A percentile compares a stretch with the other conserved stretches of the same genome.
Evolutionary conservation across 1,284 basidiomycete genomes (phyloP).

Genomic region (Boletellus sp.): DNA sequence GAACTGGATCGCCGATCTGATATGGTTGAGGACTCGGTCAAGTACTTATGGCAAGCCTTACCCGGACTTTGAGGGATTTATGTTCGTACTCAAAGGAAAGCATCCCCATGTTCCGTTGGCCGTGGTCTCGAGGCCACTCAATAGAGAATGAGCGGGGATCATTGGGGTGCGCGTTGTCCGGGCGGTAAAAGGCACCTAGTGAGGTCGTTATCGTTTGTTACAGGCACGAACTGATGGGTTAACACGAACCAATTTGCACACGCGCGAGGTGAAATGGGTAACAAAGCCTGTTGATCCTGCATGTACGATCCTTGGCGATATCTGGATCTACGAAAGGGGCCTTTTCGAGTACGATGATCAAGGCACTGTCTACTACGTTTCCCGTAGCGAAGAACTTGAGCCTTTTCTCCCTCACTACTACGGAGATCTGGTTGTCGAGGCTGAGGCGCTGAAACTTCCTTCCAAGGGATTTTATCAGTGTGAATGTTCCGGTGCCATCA

Average conservation of each 20-base stretch:
- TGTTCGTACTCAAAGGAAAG: constrained; percentile 62
- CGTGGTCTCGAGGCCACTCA: constrained; percentile 54
- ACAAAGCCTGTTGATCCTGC: constrained; percentile 44
- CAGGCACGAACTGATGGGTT: constrained; percentile 7
- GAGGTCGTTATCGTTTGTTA: not conserved
- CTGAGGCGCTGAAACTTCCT: constrained; percentile 46
- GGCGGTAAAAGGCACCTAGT: constrained; percentile 20
- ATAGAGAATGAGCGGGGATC: constrained; percentile 50
- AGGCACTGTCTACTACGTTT: constrained; percentile 18
- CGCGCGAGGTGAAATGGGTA: constrained; percentile 49
- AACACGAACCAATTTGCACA: constrained; percentile 57
- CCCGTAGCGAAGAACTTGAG: constrained; percentile 25
- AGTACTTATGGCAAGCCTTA: constrained; percentile 24
- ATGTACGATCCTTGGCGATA: constrained; percentile 50
- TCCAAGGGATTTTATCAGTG: constrained; percentile 40
- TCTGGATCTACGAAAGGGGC: constrained; percentile 61
- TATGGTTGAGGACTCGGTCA: not conserved
- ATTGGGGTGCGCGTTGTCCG: constrained; percentile 30
- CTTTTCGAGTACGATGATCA: constrained; percentile 44
- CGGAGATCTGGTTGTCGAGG: constrained; percentile 32
- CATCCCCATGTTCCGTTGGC: constrained; percentile 44
- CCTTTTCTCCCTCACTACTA: constrained; percentile 37
- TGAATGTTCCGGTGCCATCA: constrained; percentile 53
- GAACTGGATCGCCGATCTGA: constrained; percentile 54
- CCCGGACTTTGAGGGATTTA: constrained; percentile 46